Evolutionary conservation across 2,329 filamentous ascomycete species (phyloP).

Genomic region (Dothistroma septosporum): DNA sequence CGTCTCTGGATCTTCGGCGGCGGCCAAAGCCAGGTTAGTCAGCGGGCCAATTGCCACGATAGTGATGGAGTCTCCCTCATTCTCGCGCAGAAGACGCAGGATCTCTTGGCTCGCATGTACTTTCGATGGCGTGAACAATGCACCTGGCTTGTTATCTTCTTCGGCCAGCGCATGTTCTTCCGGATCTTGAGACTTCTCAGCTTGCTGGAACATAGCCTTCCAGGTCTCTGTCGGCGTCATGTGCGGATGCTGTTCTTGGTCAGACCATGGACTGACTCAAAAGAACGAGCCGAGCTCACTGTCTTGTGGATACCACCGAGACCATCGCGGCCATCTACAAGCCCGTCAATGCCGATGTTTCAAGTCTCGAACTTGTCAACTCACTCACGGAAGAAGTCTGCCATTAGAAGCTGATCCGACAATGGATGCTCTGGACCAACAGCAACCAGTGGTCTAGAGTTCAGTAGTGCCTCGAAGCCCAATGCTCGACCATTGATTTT

Average conservation of each 20-base stretch:
- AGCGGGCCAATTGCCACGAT: slow-evolving; percentile 85
- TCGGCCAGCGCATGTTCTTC: slow-evolving; percentile 35
- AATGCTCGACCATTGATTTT: slow-evolving; percentile 60
- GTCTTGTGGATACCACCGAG: slow-evolving; percentile 42
- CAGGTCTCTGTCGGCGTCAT: slow-evolving; percentile 44
- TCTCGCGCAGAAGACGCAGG: slow-evolving; percentile 75
- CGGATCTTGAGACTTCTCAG: slow-evolving; percentile 27
- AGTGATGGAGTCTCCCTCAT: slow-evolving; percentile 79
- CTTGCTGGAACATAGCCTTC: slow-evolving; percentile 43
- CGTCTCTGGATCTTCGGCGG: slow-evolving; percentile 79
- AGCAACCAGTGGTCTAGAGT: slow-evolving; percentile 68
- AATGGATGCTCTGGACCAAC: slow-evolving; percentile 82
- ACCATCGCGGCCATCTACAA: slow-evolving; percentile 46
- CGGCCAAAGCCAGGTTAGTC: slow-evolving; percentile 89
- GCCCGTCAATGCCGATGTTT: slow-evolving; percentile 8
- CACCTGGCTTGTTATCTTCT: slow-evolving; percentile 39
- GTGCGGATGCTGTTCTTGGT: slow-evolving; percentile 36
- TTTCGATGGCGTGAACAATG: slow-evolving; percentile 70
- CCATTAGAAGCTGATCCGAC: slow-evolving; percentile 69
- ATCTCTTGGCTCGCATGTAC: slow-evolving; percentile 78
- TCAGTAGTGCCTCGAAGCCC: slow-evolving; percentile 69
- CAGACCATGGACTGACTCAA: neutral
- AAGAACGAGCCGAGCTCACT: neutral
- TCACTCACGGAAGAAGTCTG: slow-evolving; percentile 72
- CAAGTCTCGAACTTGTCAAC: neutral